Evolutionary conservation across 768 basidiomycete genomes (phyloP).

Genomic region (Tricholoma furcatifolium): DNA sequence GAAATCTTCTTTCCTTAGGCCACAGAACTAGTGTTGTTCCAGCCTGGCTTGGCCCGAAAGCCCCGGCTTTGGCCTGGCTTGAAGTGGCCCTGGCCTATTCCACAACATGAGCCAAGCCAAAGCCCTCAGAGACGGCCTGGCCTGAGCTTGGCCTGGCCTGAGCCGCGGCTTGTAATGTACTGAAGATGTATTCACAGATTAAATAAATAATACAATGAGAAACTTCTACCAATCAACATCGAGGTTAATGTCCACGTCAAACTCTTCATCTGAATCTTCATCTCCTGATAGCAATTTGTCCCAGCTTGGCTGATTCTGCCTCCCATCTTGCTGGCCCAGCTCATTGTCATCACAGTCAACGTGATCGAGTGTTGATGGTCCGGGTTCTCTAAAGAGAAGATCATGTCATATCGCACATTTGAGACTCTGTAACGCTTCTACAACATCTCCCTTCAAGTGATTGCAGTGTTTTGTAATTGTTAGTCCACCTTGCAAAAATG

Average conservation of each 20-base stretch:
- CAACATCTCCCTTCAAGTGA: constrained; percentile 30
- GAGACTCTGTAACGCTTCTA: constrained; percentile 31
- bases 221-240: neutral
- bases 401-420: constrained; percentile 23
- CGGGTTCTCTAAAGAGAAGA: constrained; percentile 23
- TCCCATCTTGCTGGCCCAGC: neutral
- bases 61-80: constrained; percentile 24
- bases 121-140: constrained; percentile 1
- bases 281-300: neutral
- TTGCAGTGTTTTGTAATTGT: constrained; percentile 34
- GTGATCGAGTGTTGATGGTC: constrained; percentile 3
- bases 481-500: constrained; percentile 39
- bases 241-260: neutral
- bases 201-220: no score
- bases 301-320: neutral
- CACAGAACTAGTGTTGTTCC: constrained; percentile 23
- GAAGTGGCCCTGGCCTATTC: constrained; percentile 20
- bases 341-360: neutral
- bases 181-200: constrained; percentile 6
- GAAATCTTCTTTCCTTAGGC: constrained; percentile 63
- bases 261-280: neutral
- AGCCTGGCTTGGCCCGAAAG: constrained; percentile 22
- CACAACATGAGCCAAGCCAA: constrained; percentile 15
- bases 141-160: no score
- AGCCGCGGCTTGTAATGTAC: neutral